Conservation (phyloP, 1,284 basidiomycete species). For the Coniophora puteana region DNA sequence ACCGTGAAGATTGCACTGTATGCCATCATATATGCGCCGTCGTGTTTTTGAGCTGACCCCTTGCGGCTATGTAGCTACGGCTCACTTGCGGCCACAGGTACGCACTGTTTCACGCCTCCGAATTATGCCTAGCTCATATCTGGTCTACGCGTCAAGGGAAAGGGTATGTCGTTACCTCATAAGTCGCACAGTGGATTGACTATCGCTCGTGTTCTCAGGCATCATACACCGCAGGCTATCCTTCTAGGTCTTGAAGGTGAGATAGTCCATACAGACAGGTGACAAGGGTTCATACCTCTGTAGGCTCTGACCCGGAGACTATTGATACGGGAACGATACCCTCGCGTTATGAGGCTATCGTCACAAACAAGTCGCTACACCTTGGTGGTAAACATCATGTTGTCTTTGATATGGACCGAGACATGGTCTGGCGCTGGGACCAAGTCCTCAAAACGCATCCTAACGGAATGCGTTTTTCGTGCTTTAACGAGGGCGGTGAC, state of each 20-base stretch:
- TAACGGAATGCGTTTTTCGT: constrained; percentile 91
- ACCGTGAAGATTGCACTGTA: constrained; percentile 85
- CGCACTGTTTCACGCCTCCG: constrained; percentile 12
- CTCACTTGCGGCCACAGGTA: constrained; percentile 75
- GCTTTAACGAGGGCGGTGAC: constrained; percentile 78
- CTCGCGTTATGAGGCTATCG: constrained; percentile 69
- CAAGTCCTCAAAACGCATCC: constrained; percentile 78
- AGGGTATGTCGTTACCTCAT: constrained; percentile 47
- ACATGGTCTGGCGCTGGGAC: constrained; percentile 92
- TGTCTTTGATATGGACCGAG: constrained; percentile 80
- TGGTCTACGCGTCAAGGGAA: constrained; percentile 52
- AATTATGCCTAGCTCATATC: constrained; percentile 20
- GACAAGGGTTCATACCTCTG: background rate
- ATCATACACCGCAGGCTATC: constrained; percentile 93
- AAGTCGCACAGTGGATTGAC: constrained; percentile 3
- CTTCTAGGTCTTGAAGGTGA: constrained; percentile 85
- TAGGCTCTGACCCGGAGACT: constrained; percentile 79
- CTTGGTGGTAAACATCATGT: constrained; percentile 76
- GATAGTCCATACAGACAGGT: constrained; percentile 17
- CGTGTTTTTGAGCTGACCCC: constrained; percentile 4
- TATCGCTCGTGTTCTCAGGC: constrained; percentile 47
- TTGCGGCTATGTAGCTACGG: constrained; percentile 52
- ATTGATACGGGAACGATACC: constrained; percentile 80
- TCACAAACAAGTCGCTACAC: constrained; percentile 60
- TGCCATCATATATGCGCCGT: constrained; percentile 20